A percentile compares a stretch with the other conserved stretches of the same genome.
Evolutionary conservation across 352 stramenopile genomes (phyloP).

Genomic region (Peronospora destructor): DNA sequence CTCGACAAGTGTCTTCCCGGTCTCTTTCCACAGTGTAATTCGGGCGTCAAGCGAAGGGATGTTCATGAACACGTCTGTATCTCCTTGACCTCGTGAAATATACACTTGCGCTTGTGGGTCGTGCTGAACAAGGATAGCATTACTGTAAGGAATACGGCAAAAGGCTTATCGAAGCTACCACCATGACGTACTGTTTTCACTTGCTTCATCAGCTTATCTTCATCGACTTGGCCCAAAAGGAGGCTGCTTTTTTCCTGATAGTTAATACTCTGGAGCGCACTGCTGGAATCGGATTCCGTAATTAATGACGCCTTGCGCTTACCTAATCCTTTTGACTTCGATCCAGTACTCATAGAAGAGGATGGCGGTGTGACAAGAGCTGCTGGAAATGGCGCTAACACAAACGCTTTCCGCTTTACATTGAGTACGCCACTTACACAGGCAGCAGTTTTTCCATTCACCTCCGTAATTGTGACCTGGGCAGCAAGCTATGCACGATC

Average conservation of each 20-base stretch:
- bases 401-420: constrained; percentile 52
- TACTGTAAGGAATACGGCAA: no score
- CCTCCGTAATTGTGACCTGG: constrained; percentile 51
- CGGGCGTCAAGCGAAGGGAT: constrained; percentile 69
- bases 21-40: constrained; percentile 73
- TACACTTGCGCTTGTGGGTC: constrained; percentile 64
- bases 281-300: constrained; percentile 12
- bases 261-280: constrained; percentile 34
- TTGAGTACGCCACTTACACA: constrained; percentile 51
- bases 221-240: constrained; percentile 64
- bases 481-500: constrained; percentile 38
- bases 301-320: constrained; percentile 25
- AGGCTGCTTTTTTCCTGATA: constrained; percentile 56
- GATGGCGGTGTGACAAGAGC: neutral
- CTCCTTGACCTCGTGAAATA: constrained; percentile 69
- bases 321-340: constrained; percentile 22
- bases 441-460: constrained; percentile 62
- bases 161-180: neutral
- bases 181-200: constrained; percentile 51
- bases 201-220: constrained; percentile 72
- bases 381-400: constrained; percentile 34
- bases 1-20: constrained; percentile 70
- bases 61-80: constrained; percentile 75
- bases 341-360: constrained; percentile 11
- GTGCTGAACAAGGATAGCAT: constrained; percentile 33